phyloP scores from a whole-genome alignment of 768 basidiomycete genomes.

The Podaxis sp. region DNA sequence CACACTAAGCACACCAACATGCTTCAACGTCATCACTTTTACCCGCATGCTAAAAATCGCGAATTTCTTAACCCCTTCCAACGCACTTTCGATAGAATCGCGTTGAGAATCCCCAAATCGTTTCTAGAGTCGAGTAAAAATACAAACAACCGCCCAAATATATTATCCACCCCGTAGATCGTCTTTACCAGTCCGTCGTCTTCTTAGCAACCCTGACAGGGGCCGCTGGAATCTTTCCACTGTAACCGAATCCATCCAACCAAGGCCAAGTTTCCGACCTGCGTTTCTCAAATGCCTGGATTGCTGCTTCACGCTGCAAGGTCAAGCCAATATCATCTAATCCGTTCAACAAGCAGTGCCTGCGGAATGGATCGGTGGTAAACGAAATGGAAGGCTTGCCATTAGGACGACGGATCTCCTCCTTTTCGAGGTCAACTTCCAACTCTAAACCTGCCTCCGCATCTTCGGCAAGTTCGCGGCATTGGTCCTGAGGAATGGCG shows the following conservation, averaged over 20 bases:
- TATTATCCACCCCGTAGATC: neutral
- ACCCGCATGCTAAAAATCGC: neutral
- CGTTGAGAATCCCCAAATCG: neutral
- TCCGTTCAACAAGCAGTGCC: conserved; percentile 92
- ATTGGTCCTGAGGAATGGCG: conserved; percentile 62
- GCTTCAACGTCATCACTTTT: neutral
- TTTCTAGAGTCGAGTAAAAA: conserved; percentile 1
- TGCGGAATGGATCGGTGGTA: conserved; percentile 82
- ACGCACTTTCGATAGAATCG: neutral
- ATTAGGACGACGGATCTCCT: conserved; percentile 70
- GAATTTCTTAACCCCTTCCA: neutral
- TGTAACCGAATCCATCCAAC: conserved; percentile 94
- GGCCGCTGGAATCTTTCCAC: conserved; percentile 66
- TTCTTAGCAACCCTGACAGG: conserved; percentile 30
- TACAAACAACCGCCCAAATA: neutral
- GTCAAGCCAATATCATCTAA: conserved; percentile 97
- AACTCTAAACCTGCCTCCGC: conserved; percentile 72
- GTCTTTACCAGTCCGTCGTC: conserved; percentile 71
- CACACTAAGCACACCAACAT: neutral
- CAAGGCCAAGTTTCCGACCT: conserved; percentile 86
- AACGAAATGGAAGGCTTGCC: conserved; percentile 75
- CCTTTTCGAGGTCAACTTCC: conserved; percentile 80
- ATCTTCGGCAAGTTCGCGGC: conserved; percentile 69
- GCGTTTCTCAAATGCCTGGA: conserved; percentile 74
- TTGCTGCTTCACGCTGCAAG: conserved; percentile 70